These are phyloP conservation scores for Bifiguratus adelaidae DNA, from an alignment of 192 early-diverging fungal genomes.

Conservation along the genomic window DNA sequence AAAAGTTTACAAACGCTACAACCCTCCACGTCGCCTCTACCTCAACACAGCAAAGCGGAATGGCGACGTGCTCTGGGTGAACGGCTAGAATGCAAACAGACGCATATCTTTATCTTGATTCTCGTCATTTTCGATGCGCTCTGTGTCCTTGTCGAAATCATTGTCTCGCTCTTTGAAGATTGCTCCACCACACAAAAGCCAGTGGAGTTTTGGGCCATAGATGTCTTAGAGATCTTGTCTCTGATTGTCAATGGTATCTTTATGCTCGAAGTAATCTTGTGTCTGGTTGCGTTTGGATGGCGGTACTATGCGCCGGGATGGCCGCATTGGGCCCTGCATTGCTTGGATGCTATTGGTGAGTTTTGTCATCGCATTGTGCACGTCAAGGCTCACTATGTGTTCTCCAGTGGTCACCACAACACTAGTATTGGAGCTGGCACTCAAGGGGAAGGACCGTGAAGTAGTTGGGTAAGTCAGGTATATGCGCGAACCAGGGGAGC, in stretches of 20 bases:
- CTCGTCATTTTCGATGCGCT: conserved; percentile 12
- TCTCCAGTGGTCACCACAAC: conserved; percentile 28
- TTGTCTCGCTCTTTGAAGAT: conserved; percentile 20
- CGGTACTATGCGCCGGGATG: conserved; percentile 22
- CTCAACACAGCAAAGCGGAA: too few relatives aligned
- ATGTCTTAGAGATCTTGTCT: conserved; percentile 20
- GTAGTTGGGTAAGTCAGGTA: conserved; percentile 26
- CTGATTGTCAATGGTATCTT: conserved; percentile 32
- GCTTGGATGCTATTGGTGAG: conserved; percentile 30
- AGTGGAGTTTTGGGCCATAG: conserved; percentile 19
- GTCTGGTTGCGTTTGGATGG: conserved; percentile 32
- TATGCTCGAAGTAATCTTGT: conserved; percentile 34
- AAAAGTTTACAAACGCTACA: too few relatives aligned
- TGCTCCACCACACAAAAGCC: not conserved
- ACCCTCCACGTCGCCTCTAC: too few relatives aligned
- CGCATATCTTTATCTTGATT: conserved; percentile 11
- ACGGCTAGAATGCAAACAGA: conserved; percentile 5
- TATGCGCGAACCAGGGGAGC: too few relatives aligned
- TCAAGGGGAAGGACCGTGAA: conserved; percentile 39
- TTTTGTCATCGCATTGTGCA: not conserved
- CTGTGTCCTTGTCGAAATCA: conserved; percentile 13
- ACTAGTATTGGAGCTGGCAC: conserved; percentile 34
- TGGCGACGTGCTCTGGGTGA: conserved; percentile 17
- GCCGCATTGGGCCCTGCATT: conserved; percentile 28
- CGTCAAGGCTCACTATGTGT: too few relatives aligned